phyloP scores from a whole-genome alignment of 805 yeast species.

The Hanseniaspora hatyaiensis region DNA sequence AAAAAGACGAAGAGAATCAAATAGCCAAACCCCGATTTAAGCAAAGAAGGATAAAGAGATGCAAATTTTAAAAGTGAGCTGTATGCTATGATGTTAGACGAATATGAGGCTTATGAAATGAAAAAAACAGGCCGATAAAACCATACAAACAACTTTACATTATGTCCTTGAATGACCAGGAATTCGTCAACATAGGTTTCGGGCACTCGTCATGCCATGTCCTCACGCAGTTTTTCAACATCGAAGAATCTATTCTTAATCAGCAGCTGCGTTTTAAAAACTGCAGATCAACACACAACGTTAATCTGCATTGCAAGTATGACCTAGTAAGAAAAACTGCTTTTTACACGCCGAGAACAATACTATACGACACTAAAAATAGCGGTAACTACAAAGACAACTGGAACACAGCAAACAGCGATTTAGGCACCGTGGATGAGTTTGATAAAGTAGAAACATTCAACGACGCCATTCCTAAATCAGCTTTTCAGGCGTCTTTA shows the following conservation, averaged over 20 bases:
- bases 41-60: no score
- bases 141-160: background rate
- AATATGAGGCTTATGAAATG: background rate
- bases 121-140: background rate
- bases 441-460: conserved; percentile 26
- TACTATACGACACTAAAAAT: conserved; percentile 68
- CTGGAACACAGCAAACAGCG: conserved; percentile 13
- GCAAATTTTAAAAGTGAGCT: background rate
- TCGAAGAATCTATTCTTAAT: conserved; percentile 60
- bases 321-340: conserved; percentile 34
- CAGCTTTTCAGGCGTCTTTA: conserved; percentile 51
- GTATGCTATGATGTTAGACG: no score
- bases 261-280: conserved; percentile 22
- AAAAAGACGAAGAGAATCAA: no score
- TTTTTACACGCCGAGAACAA: conserved; percentile 68
- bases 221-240: conserved; percentile 69
- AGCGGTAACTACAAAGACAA: conserved; percentile 33
- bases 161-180: conserved; percentile 28
- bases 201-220: conserved; percentile 68
- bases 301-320: conserved; percentile 34
- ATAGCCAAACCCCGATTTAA: no score
- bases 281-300: conserved; percentile 34
- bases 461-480: conserved; percentile 34
- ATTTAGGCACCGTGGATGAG: conserved; percentile 16
- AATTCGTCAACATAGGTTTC: conserved; percentile 57